Percentiles rank a stretch among this genome's conserved stretches.
phyloP scores from a whole-genome alignment of 495 filamentous ascomycete genomes.

The Neurospora discreta region DNA sequence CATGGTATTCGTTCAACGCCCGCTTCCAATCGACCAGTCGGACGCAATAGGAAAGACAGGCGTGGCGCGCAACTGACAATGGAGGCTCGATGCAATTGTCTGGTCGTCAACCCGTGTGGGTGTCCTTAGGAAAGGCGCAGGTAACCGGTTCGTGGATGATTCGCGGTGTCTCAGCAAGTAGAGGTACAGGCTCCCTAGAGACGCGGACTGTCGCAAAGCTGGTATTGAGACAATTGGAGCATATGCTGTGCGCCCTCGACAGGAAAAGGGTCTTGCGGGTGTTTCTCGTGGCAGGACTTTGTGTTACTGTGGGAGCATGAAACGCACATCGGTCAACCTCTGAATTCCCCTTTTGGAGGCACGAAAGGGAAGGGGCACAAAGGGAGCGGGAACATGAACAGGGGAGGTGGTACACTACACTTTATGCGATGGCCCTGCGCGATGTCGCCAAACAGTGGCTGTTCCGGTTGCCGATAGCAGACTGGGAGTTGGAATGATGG shows the following conservation, averaged over 20 bases:
- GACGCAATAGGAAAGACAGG: neutral
- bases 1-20: conserved; percentile 24
- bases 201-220: neutral
- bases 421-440: neutral
- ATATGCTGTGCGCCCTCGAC: neutral
- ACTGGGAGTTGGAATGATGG: neutral
- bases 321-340: neutral
- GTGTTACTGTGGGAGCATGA: neutral
- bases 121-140: neutral
- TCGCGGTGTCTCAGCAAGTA: neutral
- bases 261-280: neutral
- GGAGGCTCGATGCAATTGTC: neutral
- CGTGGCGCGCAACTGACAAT: neutral
- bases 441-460: neutral
- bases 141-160: neutral
- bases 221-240: neutral
- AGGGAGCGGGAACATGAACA: neutral
- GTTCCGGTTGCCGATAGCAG: neutral
- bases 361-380: neutral
- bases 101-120: neutral
- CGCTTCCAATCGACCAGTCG: neutral
- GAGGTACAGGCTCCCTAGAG: neutral
- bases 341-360: neutral
- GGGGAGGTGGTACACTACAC: neutral
- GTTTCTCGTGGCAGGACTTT: neutral